These are phyloP conservation scores for Xylaria polymorpha DNA, from an alignment of 2,329 filamentous ascomycete genomes.

Conservation along the genomic window DNA sequence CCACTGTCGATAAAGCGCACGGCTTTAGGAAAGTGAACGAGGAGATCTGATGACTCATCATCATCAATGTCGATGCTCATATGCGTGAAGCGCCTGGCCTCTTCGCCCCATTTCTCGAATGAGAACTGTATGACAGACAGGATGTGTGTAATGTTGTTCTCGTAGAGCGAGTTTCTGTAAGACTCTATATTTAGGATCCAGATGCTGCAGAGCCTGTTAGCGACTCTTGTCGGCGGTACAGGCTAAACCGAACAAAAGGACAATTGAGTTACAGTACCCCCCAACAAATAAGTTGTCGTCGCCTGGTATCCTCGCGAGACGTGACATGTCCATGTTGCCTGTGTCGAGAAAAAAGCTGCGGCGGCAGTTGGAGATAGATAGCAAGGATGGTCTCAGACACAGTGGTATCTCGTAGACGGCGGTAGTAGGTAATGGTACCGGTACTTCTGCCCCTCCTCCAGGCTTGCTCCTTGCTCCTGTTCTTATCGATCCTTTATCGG, in stretches of 20 bases:
- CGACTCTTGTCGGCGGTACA: background rate
- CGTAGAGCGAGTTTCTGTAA: constrained; percentile 74
- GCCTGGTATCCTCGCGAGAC: constrained; percentile 76
- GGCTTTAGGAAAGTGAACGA: constrained; percentile 81
- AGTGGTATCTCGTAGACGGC: background rate
- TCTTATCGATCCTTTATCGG: constrained; percentile 22
- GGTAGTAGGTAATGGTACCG: constrained; percentile 8
- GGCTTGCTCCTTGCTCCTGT: no score
- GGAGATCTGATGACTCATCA: constrained; percentile 86
- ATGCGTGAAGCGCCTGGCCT: constrained; percentile 73
- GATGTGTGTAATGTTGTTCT: constrained; percentile 86
- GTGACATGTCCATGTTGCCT: constrained; percentile 58
- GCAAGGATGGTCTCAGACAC: background rate
- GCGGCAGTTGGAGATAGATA: background rate
- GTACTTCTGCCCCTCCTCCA: constrained; percentile 14
- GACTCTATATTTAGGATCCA: constrained; percentile 72
- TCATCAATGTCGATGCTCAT: constrained; percentile 89
- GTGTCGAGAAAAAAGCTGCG: background rate
- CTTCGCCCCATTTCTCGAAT: constrained; percentile 57
- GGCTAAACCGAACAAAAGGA: background rate
- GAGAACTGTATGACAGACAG: constrained; percentile 76
- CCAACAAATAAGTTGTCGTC: constrained; percentile 80
- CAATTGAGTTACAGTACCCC: constrained; percentile 69
- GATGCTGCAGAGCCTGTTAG: constrained; percentile 64
- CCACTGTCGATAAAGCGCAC: constrained; percentile 87